Base-by-base conservation (phyloP, 1,284 basidiomycete species). In the Lignosus rhinocerotis region DNA sequence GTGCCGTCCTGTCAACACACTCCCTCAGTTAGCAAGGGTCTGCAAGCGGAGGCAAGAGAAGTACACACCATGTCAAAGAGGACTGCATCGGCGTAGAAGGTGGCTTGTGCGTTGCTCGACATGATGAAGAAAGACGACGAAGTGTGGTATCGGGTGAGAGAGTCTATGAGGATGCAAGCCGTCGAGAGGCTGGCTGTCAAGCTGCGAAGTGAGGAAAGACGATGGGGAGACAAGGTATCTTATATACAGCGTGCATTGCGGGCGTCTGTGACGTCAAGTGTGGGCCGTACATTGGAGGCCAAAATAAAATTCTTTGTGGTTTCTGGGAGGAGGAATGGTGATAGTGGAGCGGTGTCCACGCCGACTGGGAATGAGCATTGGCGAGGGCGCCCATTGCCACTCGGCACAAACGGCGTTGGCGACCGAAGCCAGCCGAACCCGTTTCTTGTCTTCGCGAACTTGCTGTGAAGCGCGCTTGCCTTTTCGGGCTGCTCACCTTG, bases 11-110 rank as follows among this genome's bases (percentile, higher is more conserved):
- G 63, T 53, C 19, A 55, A 50, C 55, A 46, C 55, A 60, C 46
- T 61, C 34, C 55, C 42, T 65, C 36, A 64, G 58, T 61, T 53
- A 59, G 51, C 45, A 56, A n/a, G 6, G 32, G 36, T 43, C 47
- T 62, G 32, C 19, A 42, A 45, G 19, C n/a, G 36, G 5, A 19
- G 41, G 42, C 34, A 21, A 19, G 50, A 41, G 45, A 52, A 41
- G 21, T 11, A 74, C 80, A 60, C 66, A 86, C 87, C 87, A 90
- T 90, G 72, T 88, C 87, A 70, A 89, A 89, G 66, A 89, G 76
- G 70, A 86, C 85, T 62, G 86, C 87, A 61, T 88, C 85, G 53
- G 74, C 82, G 65, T 73, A 71, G 71, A 85, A 83, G 16, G 72
- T 70, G 34, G 66, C 57, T 25, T 51, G 42, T 53, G 60, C 60